These are phyloP conservation scores for Vicia sativa DNA, from an alignment of 306 rosid species.

Conservation along the genomic window DNA sequence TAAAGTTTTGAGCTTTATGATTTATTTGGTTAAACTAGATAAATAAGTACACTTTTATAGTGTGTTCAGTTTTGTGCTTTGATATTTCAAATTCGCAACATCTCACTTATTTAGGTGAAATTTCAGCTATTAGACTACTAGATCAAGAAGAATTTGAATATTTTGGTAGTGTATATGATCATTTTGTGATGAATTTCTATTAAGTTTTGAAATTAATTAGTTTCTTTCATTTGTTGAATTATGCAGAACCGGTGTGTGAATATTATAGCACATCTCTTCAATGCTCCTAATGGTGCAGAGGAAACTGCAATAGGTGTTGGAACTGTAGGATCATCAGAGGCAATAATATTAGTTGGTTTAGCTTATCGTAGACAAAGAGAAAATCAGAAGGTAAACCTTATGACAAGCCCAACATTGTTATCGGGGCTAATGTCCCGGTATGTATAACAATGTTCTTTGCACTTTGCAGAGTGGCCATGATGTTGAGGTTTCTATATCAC, in stretches of 20 bases:
- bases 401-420: slow-evolving; percentile 88
- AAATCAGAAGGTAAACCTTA: slow-evolving; percentile 72
- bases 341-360: slow-evolving; percentile 90
- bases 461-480: too few species aligned
- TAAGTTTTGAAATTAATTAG: background rate
- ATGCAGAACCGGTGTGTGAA: slow-evolving; percentile 92
- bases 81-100: too few species aligned
- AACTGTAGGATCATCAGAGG: slow-evolving; percentile 97
- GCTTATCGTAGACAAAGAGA: slow-evolving; percentile 86
- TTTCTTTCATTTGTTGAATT: slow-evolving; percentile 19
- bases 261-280: slow-evolving; percentile 73
- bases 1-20: slow-evolving; percentile 7
- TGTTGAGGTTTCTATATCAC: too few species aligned
- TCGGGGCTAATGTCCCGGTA: slow-evolving; percentile 97
- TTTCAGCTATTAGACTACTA: too few species aligned
- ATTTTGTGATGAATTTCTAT: slow-evolving; percentile 2
- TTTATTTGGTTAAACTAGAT: background rate
- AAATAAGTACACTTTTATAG: slow-evolving; percentile 7
- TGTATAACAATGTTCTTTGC: too few species aligned
- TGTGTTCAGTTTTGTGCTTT: too few species aligned
- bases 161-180: slow-evolving; percentile 12
- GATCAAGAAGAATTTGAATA: slow-evolving; percentile 2
- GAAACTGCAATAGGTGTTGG: slow-evolving; percentile 83
- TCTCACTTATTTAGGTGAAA: too few species aligned
- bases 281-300: slow-evolving; percentile 71